These are phyloP conservation scores for Botrytis deweyae DNA, from an alignment of 2,329 filamentous ascomycete species.

Conservation along the genomic window DNA sequence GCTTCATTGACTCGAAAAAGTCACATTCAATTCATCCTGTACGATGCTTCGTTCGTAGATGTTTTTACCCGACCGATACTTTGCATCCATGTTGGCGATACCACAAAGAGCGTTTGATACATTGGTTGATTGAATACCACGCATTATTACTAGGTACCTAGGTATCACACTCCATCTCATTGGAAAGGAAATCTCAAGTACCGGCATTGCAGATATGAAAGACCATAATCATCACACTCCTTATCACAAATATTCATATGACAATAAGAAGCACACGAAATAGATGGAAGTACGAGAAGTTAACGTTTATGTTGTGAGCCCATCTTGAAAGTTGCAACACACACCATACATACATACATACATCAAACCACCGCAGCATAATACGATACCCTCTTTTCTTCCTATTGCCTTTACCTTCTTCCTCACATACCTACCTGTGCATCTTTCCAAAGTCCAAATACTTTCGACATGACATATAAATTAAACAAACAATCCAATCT, in stretches of 20 bases:
- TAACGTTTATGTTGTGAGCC: constrained; percentile 3
- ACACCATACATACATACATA: not conserved
- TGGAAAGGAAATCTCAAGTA: not conserved
- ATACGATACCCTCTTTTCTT: not conserved
- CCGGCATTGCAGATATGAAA: constrained; percentile 14
- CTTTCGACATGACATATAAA: not conserved
- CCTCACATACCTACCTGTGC: not conserved
- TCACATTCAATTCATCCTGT: not conserved
- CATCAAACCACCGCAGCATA: not conserved
- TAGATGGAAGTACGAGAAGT: not conserved
- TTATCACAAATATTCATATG: not conserved
- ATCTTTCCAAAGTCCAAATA: not conserved
- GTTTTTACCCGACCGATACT: not conserved
- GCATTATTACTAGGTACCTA: not conserved
- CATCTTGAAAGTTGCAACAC: not conserved
- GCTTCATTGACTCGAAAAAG: not conserved
- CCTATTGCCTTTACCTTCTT: not conserved
- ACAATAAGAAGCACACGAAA: not conserved
- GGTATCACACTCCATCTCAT: not conserved
- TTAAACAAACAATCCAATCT: not conserved
- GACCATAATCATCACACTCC: not conserved
- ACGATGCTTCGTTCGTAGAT: no score
- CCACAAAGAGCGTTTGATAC: not conserved
- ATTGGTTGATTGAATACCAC: not conserved
- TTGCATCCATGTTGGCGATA: not conserved